Evolutionary conservation across 306 rosid genomes (phyloP), one percentile per base, ranked within the genome.

Genomic region (Gastrolobium bilobum): DNA sequence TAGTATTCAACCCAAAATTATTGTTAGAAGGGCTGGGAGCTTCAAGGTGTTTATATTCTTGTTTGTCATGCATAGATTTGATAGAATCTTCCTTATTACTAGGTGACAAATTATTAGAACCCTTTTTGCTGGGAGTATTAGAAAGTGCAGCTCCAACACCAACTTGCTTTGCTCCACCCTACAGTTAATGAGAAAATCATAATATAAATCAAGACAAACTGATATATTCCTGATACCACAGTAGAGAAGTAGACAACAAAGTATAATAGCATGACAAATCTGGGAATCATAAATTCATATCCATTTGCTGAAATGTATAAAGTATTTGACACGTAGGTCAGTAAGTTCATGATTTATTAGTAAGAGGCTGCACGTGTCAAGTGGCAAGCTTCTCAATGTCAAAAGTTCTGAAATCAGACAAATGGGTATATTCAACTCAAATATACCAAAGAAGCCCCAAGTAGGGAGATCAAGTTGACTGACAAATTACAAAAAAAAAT

Each of bases 121-220:
- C 80, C 31, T 65, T 85, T 73, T 84, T 88, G 68, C 64, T 63
- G 71, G 84, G 78, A 67, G 79, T 64, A 61, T 77, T 85, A 71
- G 92, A 84, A 72, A 71, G 59, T 52, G 84, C 68, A 15, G 85
- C 82, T 75, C 82, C 90, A 76, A 61, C 79, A 76, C 79, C 53
- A 33, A 82, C 82, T 75, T 77, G 91, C 77, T 86, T 92, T 7
- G 91, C 62, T 85, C 99, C 98, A 31, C 96, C 96, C 97, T 93
- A 43, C 59, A 81, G 47, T 66, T 46, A 73, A 77, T 42, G 30
- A 69, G 73, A 79, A 52, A 73, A 72, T 53, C 80, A 53, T 52
- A 20, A 65, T 29, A 33, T 10, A 67, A 60, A 26, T 70, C 1
- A 54, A 26, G 78, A 71, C 57, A 76, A 65, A 44, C 14, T 33